phyloP scores from a whole-genome alignment of 2,329 filamentous ascomycete species.

The Didymella segeticola region DNA sequence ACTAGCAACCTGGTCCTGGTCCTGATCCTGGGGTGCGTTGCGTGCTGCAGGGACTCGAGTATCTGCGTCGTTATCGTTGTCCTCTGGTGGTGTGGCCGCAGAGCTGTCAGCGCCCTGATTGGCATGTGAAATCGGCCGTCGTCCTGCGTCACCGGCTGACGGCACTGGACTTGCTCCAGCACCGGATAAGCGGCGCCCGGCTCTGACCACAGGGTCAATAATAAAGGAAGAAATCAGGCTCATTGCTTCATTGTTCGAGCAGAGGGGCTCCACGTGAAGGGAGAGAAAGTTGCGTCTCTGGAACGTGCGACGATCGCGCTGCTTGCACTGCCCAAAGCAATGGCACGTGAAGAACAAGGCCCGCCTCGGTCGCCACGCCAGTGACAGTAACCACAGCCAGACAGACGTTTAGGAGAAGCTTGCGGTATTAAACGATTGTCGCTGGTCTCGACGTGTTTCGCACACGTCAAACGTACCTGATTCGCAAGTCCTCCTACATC shows the following conservation, averaged over 20 bases:
- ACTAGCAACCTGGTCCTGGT: conserved; percentile 2
- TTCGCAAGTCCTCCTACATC: conserved; percentile 12
- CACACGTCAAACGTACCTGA: background rate
- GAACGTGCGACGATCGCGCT: conserved; percentile 3
- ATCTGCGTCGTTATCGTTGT: conserved; percentile 14
- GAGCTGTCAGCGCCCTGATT: conserved; percentile 26
- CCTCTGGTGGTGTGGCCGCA: conserved; percentile 10
- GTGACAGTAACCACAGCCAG: background rate
- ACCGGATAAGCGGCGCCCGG: conserved; percentile 49
- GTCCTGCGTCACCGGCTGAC: conserved; percentile 23
- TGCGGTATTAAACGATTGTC: background rate
- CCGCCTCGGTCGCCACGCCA: conserved; percentile 8
- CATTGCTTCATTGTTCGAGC: conserved; percentile 40
- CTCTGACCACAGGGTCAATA: conserved; percentile 50
- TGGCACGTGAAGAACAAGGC: conserved; percentile 11
- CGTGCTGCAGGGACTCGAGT: conserved; percentile 13
- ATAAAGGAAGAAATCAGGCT: conserved; percentile 51
- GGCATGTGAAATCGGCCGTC: conserved; percentile 36
- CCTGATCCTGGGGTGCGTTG: conserved; percentile 18
- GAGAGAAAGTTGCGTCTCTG: background rate
- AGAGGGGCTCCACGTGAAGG: background rate
- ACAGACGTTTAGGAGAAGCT: background rate
- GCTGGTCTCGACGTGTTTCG: background rate
- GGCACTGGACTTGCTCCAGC: conserved; percentile 20
- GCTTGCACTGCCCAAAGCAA: conserved; percentile 7